Base-by-base conservation (phyloP, 306 rosid species). In the Canavalia gladiata region DNA sequence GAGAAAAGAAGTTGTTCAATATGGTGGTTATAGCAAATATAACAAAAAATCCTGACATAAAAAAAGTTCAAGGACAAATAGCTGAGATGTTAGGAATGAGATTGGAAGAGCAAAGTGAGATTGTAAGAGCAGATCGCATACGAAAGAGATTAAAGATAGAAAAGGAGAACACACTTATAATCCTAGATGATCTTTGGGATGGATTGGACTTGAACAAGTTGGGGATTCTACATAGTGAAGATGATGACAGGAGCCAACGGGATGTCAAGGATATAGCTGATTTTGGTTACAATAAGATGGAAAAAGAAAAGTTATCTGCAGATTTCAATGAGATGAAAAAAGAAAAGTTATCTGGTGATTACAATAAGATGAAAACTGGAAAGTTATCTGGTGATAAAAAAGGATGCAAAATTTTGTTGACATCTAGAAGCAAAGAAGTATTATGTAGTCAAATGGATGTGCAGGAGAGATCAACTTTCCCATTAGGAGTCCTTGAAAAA, bases 21-120 rank as follows among this genome's bases (percentile, higher is more conserved):
- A 6, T 51, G 30, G 74, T 77, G 31, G 13, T 30, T 4, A 51
- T 77, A 37, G 55, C 49, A 77, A 49, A 39, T 9, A 29, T 77
- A 52, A 77, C 74, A 5, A 49, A 28, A 25, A 66, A 42, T 77
- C 75, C 67, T 8, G 2, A 77, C 34, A 28, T 77, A 3, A 6
- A 34, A 66, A 13, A 66, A 52, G 0, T 77, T 10, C 82, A 77
- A 49, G 82, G 50, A 50, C 64, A 77, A 41, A 66, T 77, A 52
- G 67, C 75, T 12, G 51, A 77, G 43, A 29, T 28, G 65, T 52
- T 77, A 45, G 74, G 74, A 7, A 34, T 77, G 74, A 65, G 30
- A 54, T 52, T 77, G 66, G 46, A 66, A 28, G 82, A 35, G 56
- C 75, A 66, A 66, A 49, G 56, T 41, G 75, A 66, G 2, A 77